Conservation (phyloP, 2,329 filamentous ascomycete species). For the Diplodia scrobiculata region DNA sequence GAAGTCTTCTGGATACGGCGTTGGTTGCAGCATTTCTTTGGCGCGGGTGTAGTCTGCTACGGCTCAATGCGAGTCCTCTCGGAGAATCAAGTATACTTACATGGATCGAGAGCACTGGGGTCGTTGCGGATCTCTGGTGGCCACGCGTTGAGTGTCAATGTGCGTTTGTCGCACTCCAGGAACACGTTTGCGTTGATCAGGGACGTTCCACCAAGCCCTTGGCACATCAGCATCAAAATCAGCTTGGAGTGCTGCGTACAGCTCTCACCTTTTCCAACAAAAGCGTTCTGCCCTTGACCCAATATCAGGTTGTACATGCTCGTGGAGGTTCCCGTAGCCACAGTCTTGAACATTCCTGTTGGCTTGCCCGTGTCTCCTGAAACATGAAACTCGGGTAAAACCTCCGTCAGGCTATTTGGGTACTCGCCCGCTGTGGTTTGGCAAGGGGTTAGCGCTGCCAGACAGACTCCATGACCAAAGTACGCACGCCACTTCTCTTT, state of each 20-base stretch:
- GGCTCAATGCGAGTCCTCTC: constrained; percentile 6
- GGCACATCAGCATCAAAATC: not conserved
- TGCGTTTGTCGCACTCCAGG: constrained; percentile 59
- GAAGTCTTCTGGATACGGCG: constrained; percentile 60
- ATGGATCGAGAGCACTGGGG: constrained; percentile 51
- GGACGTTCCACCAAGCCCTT: constrained; percentile 66
- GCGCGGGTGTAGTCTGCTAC: constrained; percentile 60
- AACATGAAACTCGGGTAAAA: constrained; percentile 57
- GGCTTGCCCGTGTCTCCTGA: constrained; percentile 57
- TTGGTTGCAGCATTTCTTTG: constrained; percentile 60
- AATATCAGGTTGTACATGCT: constrained; percentile 66
- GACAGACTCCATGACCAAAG: not conserved
- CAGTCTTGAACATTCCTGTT: constrained; percentile 47
- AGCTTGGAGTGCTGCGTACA: constrained; percentile 29
- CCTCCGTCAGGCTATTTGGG: constrained; percentile 53
- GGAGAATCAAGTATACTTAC: constrained; percentile 44
- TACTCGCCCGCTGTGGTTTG: constrained; percentile 58
- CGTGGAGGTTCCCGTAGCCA: constrained; percentile 57
- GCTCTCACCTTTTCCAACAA: constrained; percentile 58
- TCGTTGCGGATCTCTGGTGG: constrained; percentile 57
- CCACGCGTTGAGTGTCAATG: constrained; percentile 60
- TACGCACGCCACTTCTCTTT: constrained; percentile 61
- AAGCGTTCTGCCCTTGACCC: constrained; percentile 65
- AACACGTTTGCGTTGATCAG: constrained; percentile 70
- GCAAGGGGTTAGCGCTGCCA: not conserved